Percentiles rank a stretch among this genome's conserved stretches.
Conservation (phyloP, 805 yeast species). For the Yamadazyma laniorum region DNA sequence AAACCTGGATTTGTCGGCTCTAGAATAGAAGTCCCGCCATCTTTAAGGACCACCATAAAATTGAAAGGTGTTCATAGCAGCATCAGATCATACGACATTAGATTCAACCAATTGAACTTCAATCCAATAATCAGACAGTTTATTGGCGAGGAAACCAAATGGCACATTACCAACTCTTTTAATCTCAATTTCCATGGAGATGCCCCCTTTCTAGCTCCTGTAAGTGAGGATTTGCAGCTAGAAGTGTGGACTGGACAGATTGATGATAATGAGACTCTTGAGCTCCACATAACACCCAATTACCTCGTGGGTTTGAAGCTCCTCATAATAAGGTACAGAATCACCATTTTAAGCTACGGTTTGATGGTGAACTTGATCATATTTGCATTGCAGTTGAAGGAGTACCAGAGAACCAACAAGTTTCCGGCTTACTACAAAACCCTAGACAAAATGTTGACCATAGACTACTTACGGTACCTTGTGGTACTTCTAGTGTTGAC, state of each 20-base stretch:
- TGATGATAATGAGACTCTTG: neutral
- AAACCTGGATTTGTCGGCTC: constrained; percentile 1
- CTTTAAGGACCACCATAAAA: constrained; percentile 8
- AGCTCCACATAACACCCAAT: constrained; percentile 43
- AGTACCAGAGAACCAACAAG: constrained; percentile 32
- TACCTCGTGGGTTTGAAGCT: constrained; percentile 60
- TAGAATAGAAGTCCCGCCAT: neutral
- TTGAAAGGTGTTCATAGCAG: constrained; percentile 11
- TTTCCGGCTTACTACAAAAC: constrained; percentile 37
- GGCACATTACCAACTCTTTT: constrained; percentile 49
- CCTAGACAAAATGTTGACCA: constrained; percentile 23
- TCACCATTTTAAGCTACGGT: constrained; percentile 71
- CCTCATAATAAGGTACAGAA: constrained; percentile 72
- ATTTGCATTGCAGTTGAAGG: constrained; percentile 52
- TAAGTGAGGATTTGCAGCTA: constrained; percentile 27
- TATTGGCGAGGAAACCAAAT: constrained; percentile 74
- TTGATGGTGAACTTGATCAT: constrained; percentile 54
- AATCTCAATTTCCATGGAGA: constrained; percentile 60
- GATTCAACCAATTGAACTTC: neutral
- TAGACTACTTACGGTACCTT: constrained; percentile 9
- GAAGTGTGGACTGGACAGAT: constrained; percentile 49
- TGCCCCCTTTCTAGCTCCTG: constrained; percentile 64
- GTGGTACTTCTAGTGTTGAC: constrained; percentile 7
- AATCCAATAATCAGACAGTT: constrained; percentile 48
- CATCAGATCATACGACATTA: constrained; percentile 7